phyloP scores from a whole-genome alignment of 257 asterid species.

The Solanum corneliomulleri region DNA sequence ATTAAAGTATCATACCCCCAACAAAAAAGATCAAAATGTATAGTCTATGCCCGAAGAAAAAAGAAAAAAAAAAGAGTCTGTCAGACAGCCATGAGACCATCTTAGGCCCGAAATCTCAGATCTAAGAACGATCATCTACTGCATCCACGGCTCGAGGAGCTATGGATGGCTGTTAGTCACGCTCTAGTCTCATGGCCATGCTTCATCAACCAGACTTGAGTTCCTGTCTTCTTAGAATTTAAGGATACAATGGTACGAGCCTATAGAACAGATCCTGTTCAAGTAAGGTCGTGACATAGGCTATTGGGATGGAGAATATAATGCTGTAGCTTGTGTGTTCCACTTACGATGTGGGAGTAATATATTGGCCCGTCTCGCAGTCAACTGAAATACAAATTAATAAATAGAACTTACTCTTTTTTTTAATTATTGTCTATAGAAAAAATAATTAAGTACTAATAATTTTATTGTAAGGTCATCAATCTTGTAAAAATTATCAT shows the following conservation, averaged over 20 bases:
- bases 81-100: no score
- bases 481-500: not conserved
- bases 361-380: not conserved
- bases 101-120: no score
- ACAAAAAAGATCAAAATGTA: no score
- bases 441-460: not conserved
- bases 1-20: no score
- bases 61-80: no score
- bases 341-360: not conserved
- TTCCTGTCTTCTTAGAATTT: no score
- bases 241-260: not conserved
- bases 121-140: no score
- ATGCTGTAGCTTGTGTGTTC: not conserved
- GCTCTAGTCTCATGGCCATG: no score
- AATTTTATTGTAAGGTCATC: not conserved
- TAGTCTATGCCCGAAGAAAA: no score
- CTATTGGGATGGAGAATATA: not conserved
- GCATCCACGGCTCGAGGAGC: no score
- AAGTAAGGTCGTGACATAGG: not conserved
- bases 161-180: no score
- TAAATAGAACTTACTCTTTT: not conserved
- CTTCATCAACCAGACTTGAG: no score
- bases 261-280: constrained; percentile 3
- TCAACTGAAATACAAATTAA: not conserved
- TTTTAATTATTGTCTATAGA: not conserved